Percentiles rank a stretch among this genome's conserved stretches.
Conservation (phyloP, 2,329 filamentous ascomycete species). For the Cephalotrichum gorgonifer region DNA sequence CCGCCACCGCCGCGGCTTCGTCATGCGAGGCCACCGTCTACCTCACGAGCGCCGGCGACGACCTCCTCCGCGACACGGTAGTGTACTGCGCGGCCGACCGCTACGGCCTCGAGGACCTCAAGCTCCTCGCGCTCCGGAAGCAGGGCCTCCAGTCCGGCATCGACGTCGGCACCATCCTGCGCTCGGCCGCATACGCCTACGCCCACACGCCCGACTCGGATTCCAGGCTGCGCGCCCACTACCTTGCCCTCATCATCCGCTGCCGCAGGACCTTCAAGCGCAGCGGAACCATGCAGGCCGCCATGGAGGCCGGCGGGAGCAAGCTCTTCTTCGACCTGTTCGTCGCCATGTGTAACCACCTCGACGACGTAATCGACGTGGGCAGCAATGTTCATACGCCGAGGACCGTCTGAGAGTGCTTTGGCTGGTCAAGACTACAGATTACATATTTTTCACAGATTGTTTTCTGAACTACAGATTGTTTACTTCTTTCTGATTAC, state of each 20-base stretch:
- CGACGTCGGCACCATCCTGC: conserved; percentile 73
- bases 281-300: conserved; percentile 89
- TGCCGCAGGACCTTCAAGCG: conserved; percentile 82
- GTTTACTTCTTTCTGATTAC: neutral
- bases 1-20: neutral
- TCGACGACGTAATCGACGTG: conserved; percentile 49
- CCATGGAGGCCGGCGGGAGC: conserved; percentile 79
- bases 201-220: conserved; percentile 80
- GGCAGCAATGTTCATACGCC: neutral
- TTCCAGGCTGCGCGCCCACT: conserved; percentile 84
- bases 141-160: conserved; percentile 81
- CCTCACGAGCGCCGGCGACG: conserved; percentile 51
- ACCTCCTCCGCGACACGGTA: conserved; percentile 77
- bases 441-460: neutral
- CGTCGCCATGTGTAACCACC: conserved; percentile 85
- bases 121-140: conserved; percentile 75
- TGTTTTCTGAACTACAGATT: neutral
- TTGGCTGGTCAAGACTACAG: neutral
- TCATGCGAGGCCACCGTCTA: conserved; percentile 54
- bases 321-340: conserved; percentile 89
- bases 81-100: conserved; percentile 84
- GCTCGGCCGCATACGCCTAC: conserved; percentile 84
- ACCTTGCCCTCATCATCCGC: conserved; percentile 84
- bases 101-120: conserved; percentile 75
- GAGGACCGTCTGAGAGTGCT: conserved; percentile 1